These are phyloP conservation scores for Coleophoma crateriformis DNA, from an alignment of 2,329 filamentous ascomycete species.

Conservation along the genomic window DNA sequence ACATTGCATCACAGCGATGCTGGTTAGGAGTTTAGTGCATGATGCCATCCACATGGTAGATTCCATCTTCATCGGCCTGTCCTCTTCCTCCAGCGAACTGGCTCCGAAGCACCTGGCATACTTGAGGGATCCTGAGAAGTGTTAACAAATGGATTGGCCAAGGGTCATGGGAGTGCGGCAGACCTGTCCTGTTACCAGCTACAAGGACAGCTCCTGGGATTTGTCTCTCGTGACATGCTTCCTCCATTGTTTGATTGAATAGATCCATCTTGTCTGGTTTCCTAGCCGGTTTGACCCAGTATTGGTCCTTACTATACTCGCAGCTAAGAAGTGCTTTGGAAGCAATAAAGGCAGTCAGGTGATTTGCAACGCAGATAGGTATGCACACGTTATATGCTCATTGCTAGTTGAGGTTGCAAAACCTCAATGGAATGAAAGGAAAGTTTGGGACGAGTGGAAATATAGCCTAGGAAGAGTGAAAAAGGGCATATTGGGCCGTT, in stretches of 20 bases:
- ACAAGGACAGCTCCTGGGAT: conserved; percentile 1
- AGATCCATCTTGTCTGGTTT: neutral
- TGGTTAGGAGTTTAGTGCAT: conserved; percentile 39
- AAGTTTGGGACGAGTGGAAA: too few relatives aligned
- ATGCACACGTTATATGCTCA: too few relatives aligned
- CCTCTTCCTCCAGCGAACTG: conserved; percentile 14
- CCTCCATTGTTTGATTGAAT: neutral
- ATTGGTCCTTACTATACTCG: too few relatives aligned
- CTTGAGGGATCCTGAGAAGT: neutral
- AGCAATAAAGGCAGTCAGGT: too few relatives aligned
- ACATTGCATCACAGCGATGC: conserved; percentile 2
- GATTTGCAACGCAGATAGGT: too few relatives aligned
- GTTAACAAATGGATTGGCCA: neutral
- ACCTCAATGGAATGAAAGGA: too few relatives aligned
- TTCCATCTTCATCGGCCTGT: neutral
- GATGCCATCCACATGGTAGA: conserved; percentile 51
- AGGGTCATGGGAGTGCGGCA: neutral
- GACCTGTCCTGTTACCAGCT: neutral
- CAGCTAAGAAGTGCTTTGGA: too few relatives aligned
- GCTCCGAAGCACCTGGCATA: neutral
- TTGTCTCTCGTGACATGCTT: neutral
- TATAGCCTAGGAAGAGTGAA: too few relatives aligned
- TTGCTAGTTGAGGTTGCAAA: too few relatives aligned
- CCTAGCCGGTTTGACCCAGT: too few relatives aligned
- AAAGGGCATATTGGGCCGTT: too few relatives aligned